Conservation (phyloP, 176 grass and related monocot genomes). For the Sorghum bicolor region Sorghum_bicolor_NCBIv3 NC_012879.2:49590501-49591000, state of each 20-base stretch:
- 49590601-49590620: conserved; percentile 95
- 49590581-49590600: conserved; percentile 94
- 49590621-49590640: conserved; percentile 81
- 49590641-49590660: conserved; percentile 97
- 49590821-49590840: background rate
- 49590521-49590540: conserved; percentile 93
- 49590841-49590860: background rate
- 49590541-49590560: conserved; percentile 77
- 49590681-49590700: conserved; percentile 82
- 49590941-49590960: conserved; percentile 7
- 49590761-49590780: conserved; percentile 82
- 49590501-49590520: conserved; percentile 64
- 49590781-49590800: conserved; percentile 61
- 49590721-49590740: conserved; percentile 75
- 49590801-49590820: conserved; percentile 18
- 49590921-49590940: conserved; percentile 3
- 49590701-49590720: conserved; percentile 91
- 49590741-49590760: conserved; percentile 72
- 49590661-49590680: conserved; percentile 80
- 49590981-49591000: background rate
- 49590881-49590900: conserved; percentile 19
- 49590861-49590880: background rate
- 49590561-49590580: conserved; percentile 55
- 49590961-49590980: conserved; percentile 53
- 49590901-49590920: conserved; percentile 41